Evolutionary conservation across 208 protist species (phyloP).

Genomic region (Crithidia fasciculata): DNA sequence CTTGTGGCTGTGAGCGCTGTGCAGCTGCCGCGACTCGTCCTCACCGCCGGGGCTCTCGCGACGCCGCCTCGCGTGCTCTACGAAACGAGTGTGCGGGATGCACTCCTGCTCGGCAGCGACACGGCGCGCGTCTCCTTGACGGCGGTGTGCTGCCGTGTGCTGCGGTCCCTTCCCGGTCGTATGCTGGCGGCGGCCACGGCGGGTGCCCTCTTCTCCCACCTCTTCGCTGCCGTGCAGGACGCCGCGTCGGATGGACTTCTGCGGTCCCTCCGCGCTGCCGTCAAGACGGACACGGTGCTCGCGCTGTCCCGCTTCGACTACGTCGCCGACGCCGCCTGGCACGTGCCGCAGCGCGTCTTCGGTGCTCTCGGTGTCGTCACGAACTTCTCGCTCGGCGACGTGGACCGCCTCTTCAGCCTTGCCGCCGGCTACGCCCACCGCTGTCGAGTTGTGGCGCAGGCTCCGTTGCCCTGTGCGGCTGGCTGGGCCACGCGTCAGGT

Average conservation of each 20-base stretch:
- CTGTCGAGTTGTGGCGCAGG: conserved; percentile 14
- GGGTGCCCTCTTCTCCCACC: conserved; percentile 17
- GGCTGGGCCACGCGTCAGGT: conserved; percentile 29
- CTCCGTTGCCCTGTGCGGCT: conserved; percentile 25
- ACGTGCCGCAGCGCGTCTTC: conserved; percentile 40
- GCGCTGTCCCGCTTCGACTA: conserved; percentile 55
- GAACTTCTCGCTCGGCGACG: conserved; percentile 44
- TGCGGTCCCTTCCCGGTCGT: conserved; percentile 4
- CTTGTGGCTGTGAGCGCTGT: conserved; percentile 8
- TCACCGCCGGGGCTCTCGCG: not conserved
- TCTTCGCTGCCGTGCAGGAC: conserved; percentile 21
- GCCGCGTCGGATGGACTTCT: conserved; percentile 32
- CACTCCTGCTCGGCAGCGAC: not conserved
- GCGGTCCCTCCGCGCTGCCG: conserved; percentile 12
- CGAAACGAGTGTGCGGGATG: conserved; percentile 1
- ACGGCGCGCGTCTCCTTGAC: not conserved
- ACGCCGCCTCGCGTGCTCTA: conserved; percentile 22
- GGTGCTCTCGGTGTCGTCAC: conserved; percentile 44
- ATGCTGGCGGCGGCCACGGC: conserved; percentile 16
- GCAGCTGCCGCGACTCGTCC: conserved; percentile 2
- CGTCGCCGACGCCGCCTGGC: conserved; percentile 40
- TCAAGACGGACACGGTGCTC: conserved; percentile 46
- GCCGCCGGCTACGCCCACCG: conserved; percentile 20
- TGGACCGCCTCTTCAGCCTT: conserved; percentile 28
- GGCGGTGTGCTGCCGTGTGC: not conserved